phyloP scores from a whole-genome alignment of 2,329 filamentous ascomycete species.

The Dryadomyces quercus-mongolicae region DNA sequence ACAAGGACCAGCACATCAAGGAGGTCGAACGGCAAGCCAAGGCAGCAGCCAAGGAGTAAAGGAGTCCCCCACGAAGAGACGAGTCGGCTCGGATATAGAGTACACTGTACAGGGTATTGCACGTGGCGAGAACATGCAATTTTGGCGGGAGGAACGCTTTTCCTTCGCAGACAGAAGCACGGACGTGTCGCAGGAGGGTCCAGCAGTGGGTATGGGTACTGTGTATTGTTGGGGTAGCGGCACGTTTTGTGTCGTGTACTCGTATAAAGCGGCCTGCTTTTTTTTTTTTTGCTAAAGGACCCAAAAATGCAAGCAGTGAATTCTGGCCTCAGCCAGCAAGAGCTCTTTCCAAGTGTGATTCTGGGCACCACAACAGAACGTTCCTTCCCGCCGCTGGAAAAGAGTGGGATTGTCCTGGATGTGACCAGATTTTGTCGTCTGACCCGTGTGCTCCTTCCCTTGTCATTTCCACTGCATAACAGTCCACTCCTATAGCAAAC shows the following conservation, averaged over 20 bases:
- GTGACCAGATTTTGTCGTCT: not conserved
- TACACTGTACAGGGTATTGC: not conserved
- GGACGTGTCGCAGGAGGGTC: not conserved
- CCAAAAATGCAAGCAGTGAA: not conserved
- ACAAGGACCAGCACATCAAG: conserved; percentile 38
- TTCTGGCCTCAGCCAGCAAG: too few relatives aligned
- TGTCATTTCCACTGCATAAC: not conserved
- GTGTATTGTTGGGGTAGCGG: too few relatives aligned
- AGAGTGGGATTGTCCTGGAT: not conserved
- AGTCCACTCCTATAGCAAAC: not conserved
- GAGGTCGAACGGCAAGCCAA: conserved; percentile 43
- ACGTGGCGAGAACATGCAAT: not conserved
- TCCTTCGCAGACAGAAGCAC: not conserved
- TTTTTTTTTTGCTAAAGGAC: not conserved
- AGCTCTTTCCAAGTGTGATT: too few relatives aligned
- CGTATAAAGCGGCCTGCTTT: too few relatives aligned
- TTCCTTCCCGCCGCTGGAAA: not conserved
- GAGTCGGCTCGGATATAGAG: not conserved
- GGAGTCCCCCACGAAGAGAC: conserved; percentile 22
- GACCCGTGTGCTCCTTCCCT: not conserved
- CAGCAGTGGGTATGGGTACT: too few relatives aligned
- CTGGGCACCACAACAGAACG: too few relatives aligned
- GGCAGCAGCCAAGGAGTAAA: conserved; percentile 16
- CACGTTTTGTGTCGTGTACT: too few relatives aligned
- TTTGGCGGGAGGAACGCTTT: not conserved